phyloP scores from a whole-genome alignment of 176 grass and related monocot genomes.

The Canna indica region DNA sequence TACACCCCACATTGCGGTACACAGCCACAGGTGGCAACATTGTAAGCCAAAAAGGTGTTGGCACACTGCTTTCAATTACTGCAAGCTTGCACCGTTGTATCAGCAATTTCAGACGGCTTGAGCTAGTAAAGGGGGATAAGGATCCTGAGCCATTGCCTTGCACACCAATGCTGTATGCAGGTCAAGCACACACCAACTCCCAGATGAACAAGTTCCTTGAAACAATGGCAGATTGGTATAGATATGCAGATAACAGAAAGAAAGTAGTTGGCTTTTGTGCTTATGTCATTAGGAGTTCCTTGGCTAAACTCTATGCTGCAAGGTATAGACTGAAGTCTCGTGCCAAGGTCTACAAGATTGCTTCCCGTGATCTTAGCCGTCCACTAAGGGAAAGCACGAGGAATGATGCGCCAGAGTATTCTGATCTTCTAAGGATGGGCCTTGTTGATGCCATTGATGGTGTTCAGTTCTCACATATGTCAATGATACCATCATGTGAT shows the following conservation, averaged over 20 bases:
- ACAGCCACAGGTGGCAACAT: constrained; percentile 66
- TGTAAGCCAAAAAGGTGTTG: constrained; percentile 72
- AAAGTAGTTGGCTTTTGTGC: constrained; percentile 91
- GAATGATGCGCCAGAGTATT: constrained; percentile 83
- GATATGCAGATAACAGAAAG: constrained; percentile 85
- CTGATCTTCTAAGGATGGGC: constrained; percentile 92
- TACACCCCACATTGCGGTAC: constrained; percentile 78
- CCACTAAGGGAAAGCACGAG: constrained; percentile 69
- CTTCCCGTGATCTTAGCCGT: constrained; percentile 78
- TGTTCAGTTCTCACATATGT: constrained; percentile 82
- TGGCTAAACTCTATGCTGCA: constrained; percentile 84
- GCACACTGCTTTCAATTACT: constrained; percentile 73
- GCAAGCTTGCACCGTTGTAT: constrained; percentile 76
- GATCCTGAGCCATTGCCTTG: constrained; percentile 79
- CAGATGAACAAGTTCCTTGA: constrained; percentile 99
- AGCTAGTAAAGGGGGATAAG: constrained; percentile 82
- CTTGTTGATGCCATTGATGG: constrained; percentile 88
- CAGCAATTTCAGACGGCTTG: constrained; percentile 78
- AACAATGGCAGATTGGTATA: constrained; percentile 96
- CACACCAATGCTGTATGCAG: constrained; percentile 76
- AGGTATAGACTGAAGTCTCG: constrained; percentile 92
- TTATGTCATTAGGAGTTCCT: constrained; percentile 74
- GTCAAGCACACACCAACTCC: constrained; percentile 90
- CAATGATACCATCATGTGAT: constrained; percentile 78
- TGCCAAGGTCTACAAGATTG: constrained; percentile 92